Percentiles rank a stretch among this genome's conserved stretches.
phyloP scores from a whole-genome alignment of 306 rosid genomes.

The cucumber (Cucumis sativus) region Cucumber_9930_V3 NC_026658.2:10816001-10816500 shows the following conservation, averaged over 20 bases:
- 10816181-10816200: constrained; percentile 45
- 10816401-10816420: background rate
- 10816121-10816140: constrained; percentile 61
- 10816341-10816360: constrained; percentile 82
- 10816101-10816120: constrained; percentile 69
- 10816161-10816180: constrained; percentile 84
- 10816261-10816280: constrained; percentile 54
- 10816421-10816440: background rate
- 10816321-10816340: constrained; percentile 92
- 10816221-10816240: constrained; percentile 14
- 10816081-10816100: constrained; percentile 56
- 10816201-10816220: background rate
- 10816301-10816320: constrained; percentile 98
- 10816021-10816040: constrained; percentile 1
- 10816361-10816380: constrained; percentile 97
- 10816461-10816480: background rate
- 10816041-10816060: constrained; percentile 66
- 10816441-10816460: background rate
- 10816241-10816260: background rate
- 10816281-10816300: constrained; percentile 86
- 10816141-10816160: constrained; percentile 83
- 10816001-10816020: background rate
- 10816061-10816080: constrained; percentile 66
- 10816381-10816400: constrained; percentile 80
- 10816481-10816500: background rate